These are phyloP conservation scores for Claviceps spartinae DNA, from an alignment of 2,329 filamentous ascomycete genomes.

Conservation along the genomic window DNA sequence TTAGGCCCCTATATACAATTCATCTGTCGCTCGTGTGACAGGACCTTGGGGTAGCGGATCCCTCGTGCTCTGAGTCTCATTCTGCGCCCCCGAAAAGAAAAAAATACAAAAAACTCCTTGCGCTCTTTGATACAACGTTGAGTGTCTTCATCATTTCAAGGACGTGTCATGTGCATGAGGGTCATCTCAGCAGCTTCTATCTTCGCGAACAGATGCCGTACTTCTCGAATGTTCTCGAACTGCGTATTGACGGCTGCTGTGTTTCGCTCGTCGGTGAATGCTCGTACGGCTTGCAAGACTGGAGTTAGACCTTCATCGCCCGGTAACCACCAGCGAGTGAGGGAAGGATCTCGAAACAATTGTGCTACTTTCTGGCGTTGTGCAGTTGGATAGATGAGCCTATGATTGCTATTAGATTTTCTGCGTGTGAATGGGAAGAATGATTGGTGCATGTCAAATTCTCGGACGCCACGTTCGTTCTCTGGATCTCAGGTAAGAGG, in stretches of 20 bases:
- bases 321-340: constrained; percentile 80
- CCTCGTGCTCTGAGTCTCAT: not conserved
- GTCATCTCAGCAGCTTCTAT: constrained; percentile 23
- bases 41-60: not conserved
- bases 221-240: constrained; percentile 56
- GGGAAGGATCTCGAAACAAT: constrained; percentile 56
- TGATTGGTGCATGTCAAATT: no score
- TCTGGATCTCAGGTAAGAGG: no score
- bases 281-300: constrained; percentile 62
- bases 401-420: constrained; percentile 20
- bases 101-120: no score
- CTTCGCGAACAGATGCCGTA: constrained; percentile 59
- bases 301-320: constrained; percentile 63
- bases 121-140: not conserved
- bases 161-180: not conserved
- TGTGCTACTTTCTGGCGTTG: constrained; percentile 65
- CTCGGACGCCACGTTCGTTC: no score
- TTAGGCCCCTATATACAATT: not conserved
- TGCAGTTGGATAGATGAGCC: constrained; percentile 68
- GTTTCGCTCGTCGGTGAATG: constrained; percentile 68
- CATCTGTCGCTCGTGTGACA: not conserved
- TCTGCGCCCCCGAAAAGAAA: not conserved
- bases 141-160: not conserved
- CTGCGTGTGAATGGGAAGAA: no score
- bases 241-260: constrained; percentile 42